phyloP scores from a whole-genome alignment of 805 yeast species.

The Kodamaea restingae region DNA sequence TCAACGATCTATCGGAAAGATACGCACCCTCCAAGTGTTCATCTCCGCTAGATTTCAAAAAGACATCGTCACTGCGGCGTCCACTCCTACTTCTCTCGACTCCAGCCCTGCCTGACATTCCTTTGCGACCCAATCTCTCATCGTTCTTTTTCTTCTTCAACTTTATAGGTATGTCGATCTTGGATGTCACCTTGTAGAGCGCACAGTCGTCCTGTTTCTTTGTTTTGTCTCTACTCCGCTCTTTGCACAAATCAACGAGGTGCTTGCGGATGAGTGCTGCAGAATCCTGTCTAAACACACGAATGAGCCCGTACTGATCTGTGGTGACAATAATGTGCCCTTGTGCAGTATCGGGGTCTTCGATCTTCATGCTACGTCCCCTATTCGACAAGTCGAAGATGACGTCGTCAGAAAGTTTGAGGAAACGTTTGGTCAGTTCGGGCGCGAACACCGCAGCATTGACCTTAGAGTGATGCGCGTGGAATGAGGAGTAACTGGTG shows the following conservation, averaged over 20 bases:
- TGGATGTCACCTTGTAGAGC: neutral
- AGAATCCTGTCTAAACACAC: conserved; percentile 78
- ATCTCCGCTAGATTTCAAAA: too few relatives aligned
- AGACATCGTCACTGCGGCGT: too few relatives aligned
- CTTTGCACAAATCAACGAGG: conserved; percentile 13
- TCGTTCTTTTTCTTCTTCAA: neutral
- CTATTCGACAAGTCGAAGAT: conserved; percentile 56
- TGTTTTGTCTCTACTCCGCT: neutral
- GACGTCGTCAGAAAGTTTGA: conserved; percentile 74
- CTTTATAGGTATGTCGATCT: neutral
- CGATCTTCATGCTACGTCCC: conserved; percentile 13
- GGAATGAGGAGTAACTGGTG: conserved; percentile 63
- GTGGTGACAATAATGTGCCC: conserved; percentile 68
- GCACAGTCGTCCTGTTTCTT: neutral
- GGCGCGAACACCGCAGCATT: conserved; percentile 83
- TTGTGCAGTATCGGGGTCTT: conserved; percentile 10
- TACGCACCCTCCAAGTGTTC: too few relatives aligned
- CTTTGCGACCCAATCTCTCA: too few relatives aligned
- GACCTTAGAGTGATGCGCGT: conserved; percentile 70
- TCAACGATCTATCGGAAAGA: too few relatives aligned
- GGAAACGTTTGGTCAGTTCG: conserved; percentile 52
- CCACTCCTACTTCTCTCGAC: neutral
- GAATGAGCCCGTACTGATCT: conserved; percentile 66
- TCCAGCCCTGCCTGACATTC: too few relatives aligned
- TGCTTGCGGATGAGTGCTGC: conserved; percentile 42